Base-by-base conservation (phyloP, 2,329 filamentous ascomycete species). In the Cercospora zeina region DNA sequence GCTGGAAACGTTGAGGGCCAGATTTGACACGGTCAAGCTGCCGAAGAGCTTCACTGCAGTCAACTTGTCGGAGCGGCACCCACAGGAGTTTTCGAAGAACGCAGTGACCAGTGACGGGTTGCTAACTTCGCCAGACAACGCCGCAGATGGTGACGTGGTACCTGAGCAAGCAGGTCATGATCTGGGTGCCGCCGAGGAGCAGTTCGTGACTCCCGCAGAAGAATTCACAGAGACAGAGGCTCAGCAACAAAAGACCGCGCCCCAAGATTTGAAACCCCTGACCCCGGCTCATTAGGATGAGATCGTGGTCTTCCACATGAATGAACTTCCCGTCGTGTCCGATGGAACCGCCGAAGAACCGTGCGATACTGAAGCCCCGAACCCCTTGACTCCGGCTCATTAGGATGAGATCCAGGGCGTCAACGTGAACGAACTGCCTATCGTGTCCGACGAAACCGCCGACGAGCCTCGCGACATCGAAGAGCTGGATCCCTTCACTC, bases 1-100 rank as follows among this genome's bases (percentile, higher is more conserved):
- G n/a, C 90, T 99, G 68, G 93, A 96, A 78, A 97, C 93, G 1
- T 80, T 99, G 66, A 87, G 93, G 68, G 93, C 90, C 54, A 97
- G 96, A 72, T 97, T 99, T 73, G 90, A 96, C 73, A 92, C 92
- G 33, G 80, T 82, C 53, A 82, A 81, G 69, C 70, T 82, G 19
- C 80, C 80, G 21, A 82, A 80, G 69, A 79, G 77, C 14, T 82
- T 82, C 66, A 77, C 80, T 49, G 80, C 80, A 9, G 78, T 82
- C 54, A 81, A 82, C 66, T 69, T 82, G 53, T 77, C 75, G 30
- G 80, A 82, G 69, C 80, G 80, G 65, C 74, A 79, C 4, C 77
- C 78, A 6, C 75, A 79, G 62, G 78, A 76, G n/a, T 80, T 80
- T 62, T 70, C 64, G 49, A 42, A 63, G 27, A 61, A 62, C 10